These are phyloP conservation scores for Scedosporium aurantiacum DNA, from an alignment of 2,329 filamentous ascomycete genomes.

Conservation along the genomic window DNA sequence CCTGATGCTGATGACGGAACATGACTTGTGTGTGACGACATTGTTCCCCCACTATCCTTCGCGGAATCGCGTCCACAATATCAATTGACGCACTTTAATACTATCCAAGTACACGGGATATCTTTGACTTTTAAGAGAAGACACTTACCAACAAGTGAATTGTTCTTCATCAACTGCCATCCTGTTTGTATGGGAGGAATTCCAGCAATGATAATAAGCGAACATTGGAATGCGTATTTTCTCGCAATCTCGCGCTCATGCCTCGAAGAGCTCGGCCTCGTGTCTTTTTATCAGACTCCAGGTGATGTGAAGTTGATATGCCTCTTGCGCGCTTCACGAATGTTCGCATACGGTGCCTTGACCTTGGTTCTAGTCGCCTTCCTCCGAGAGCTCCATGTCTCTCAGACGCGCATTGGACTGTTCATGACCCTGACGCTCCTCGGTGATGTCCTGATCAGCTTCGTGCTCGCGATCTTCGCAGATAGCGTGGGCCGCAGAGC, in stretches of 20 bases:
- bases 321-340: slow-evolving; percentile 46
- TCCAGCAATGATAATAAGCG: too few species aligned
- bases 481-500: slow-evolving; percentile 44
- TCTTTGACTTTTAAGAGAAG: too few species aligned
- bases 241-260: not conserved
- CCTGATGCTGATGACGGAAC: too few species aligned
- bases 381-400: slow-evolving; percentile 36
- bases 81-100: too few species aligned
- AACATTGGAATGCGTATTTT: too few species aligned
- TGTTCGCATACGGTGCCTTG: slow-evolving; percentile 51
- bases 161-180: too few species aligned
- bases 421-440: slow-evolving; percentile 56
- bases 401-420: slow-evolving; percentile 42
- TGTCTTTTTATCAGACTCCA: slow-evolving; percentile 8
- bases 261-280: not conserved
- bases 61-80: too few species aligned
- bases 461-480: slow-evolving; percentile 46
- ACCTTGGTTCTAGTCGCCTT: slow-evolving; percentile 47
- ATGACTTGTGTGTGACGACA: too few species aligned
- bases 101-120: too few species aligned
- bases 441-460: slow-evolving; percentile 49
- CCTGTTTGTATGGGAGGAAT: too few species aligned
- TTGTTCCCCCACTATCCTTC: too few species aligned
- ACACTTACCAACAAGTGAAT: too few species aligned
- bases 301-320: slow-evolving; percentile 47